A percentile compares a stretch with the other conserved stretches of the same genome.
Conservation (phyloP, 495 filamentous ascomycete genomes). For the Talaromyces trachyspermus region DNA sequence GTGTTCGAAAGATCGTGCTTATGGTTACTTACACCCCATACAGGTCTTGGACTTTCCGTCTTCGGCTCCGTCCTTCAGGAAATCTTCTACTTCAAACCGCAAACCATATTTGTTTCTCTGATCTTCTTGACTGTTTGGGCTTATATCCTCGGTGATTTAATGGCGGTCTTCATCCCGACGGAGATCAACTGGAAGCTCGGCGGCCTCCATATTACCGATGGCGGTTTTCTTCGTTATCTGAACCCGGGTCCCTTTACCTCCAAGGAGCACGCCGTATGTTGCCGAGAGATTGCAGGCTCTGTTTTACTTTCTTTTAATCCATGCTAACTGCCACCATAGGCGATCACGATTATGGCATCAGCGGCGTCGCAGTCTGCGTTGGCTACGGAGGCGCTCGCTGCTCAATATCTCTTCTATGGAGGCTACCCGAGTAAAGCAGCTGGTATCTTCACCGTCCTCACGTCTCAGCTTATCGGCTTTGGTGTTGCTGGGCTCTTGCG, state of each 20-base stretch:
- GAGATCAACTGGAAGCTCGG: slow-evolving; percentile 17
- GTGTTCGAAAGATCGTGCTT: background rate
- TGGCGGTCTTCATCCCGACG: slow-evolving; percentile 31
- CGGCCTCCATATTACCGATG: background rate
- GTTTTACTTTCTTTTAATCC: no score
- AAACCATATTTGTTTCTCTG: slow-evolving; percentile 30
- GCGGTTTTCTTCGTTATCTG: slow-evolving; percentile 13
- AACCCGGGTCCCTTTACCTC: slow-evolving; percentile 34
- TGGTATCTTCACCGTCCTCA: slow-evolving; percentile 33
- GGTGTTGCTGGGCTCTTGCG: slow-evolving; percentile 15
- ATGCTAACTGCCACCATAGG: background rate
- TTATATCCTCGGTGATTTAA: slow-evolving; percentile 25
- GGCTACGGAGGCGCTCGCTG: slow-evolving; percentile 31
- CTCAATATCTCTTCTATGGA: slow-evolving; percentile 39
- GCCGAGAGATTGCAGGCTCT: no score
- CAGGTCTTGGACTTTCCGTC: slow-evolving; percentile 23
- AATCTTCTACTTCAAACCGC: slow-evolving; percentile 44
- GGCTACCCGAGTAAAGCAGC: slow-evolving; percentile 25
- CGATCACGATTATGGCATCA: slow-evolving; percentile 34
- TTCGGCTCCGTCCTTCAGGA: slow-evolving; percentile 23
- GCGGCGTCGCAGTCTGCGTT: slow-evolving; percentile 31
- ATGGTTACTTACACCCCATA: background rate
- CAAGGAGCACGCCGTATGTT: slow-evolving; percentile 33
- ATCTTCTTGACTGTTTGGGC: slow-evolving; percentile 36
- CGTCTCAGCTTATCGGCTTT: slow-evolving; percentile 42